Base-by-base conservation (phyloP, 345 rosid species). In the Noccaea caerulescens region DNA sequence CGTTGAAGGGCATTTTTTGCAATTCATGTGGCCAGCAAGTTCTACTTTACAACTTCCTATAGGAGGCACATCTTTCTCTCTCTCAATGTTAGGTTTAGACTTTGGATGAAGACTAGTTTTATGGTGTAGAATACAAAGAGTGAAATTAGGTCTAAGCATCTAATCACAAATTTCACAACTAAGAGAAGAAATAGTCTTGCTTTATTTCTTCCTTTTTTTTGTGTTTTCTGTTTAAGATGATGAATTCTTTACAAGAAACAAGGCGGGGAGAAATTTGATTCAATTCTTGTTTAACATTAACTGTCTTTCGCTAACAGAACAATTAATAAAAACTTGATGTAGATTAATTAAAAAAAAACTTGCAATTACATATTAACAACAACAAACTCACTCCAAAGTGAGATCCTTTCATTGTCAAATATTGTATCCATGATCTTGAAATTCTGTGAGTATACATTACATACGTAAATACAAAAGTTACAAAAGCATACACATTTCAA, bases 401-500 rank as follows among this genome's bases (percentile, higher is more conserved):
- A 34, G 33, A 66, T 51, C n/a, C 36, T 66, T 67, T 7, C 54
- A 62, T 3, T 25, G 51, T 67, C 2, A 67, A 65, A 59, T 34
- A 33, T 67, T 67, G 27, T 74, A 72, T 44, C 47, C 49, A 54
- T 6, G 8, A 62, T 62, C 12, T 53, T 33, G 5, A 49, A 38
- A 56, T 18, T 66, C 53, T 49, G 42, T 39, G 13, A 58, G 62
- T 42, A 52, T 59, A 74, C 60, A 66, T 38, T 58, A 73, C 52
- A 57, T 74, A 75, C 64, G 53, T 10, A 75, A 58, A 60, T 54
- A 45, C 30, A 30, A 68, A 43, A 43, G 66, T 61, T 27, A 34
- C 9, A 49, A 37, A 65, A 79, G 67, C 71, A 72, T 25, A 58
- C 66, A 66, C 43, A 58, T 65, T 65, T 44, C 12, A 39, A 55